Base-by-base conservation (phyloP, 164 flowering plant species). In the Vitis labrusca region DNA sequence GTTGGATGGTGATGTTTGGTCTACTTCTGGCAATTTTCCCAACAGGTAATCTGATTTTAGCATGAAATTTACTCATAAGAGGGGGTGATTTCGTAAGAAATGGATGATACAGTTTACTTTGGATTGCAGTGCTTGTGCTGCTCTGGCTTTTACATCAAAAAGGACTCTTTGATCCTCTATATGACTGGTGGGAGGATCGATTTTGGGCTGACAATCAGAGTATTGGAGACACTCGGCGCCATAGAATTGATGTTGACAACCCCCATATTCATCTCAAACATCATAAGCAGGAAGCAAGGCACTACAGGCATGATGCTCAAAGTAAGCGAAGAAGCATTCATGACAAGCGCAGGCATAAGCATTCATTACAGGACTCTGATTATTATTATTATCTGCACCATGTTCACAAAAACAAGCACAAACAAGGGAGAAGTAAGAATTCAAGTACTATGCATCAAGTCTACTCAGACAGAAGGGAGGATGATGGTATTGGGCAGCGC, bases 151-250 rank as follows among this genome's bases (percentile, higher is more conserved):
- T 91, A 70, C 97, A 91, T 82, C 90, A 93, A 68, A 92, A 91
- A 59, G 93, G 97, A 68, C 60, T 91, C 29, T 90, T 95, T 76
- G 97, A 93, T 76, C 96, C 93, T 47, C 68, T 92, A 51, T 88
- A 90, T 66, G 97, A 92, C 70, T 92, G 97, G 97, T 92, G 94
- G 93, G 97, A 92, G 49, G 96, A 90, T 72, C 84, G 76, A 62
- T 69, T 80, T 65, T 67, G 63, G 69, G 50, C 19, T 52, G 72
- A 68, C 13, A 73, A 77, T 50, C 67, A 73, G 27, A 76, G 27
- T 55, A 58, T 19, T 30, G 58, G 50, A 56, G 50, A 65, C 11
- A 50, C 23, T 16, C 27, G 59, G 19, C 84, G 66, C 74, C 79
- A 79, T 70, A 67, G 65, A 14, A 50, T 49, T 73, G 80, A 76